These are phyloP conservation scores for Ailanthus altissimus DNA, from an alignment of 345 rosid genomes.

Conservation along the genomic window DNA sequence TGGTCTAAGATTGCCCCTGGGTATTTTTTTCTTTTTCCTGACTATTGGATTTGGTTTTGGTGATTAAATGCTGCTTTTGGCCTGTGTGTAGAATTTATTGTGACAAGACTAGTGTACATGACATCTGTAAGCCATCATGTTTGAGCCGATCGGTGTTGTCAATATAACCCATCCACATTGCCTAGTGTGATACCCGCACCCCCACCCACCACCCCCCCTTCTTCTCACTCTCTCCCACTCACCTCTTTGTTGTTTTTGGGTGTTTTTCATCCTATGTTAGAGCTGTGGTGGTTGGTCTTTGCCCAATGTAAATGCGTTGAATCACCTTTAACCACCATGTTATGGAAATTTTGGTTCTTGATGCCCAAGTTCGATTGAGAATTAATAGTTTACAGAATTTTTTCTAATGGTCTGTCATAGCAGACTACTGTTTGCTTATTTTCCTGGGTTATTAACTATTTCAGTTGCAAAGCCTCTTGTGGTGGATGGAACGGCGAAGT, in stretches of 20 bases:
- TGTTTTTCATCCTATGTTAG: no score
- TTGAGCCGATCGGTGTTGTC: not conserved
- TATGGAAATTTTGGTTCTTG: not conserved
- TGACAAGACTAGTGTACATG: not conserved
- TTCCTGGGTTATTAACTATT: slow-evolving; percentile 15
- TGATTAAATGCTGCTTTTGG: not conserved
- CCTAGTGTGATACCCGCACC: not conserved
- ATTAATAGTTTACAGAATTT: not conserved
- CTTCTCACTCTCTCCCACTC: no score
- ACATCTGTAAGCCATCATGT: not conserved
- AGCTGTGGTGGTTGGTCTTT: not conserved
- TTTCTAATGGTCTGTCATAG: not conserved
- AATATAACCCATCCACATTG: not conserved
- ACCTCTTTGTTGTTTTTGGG: no score
- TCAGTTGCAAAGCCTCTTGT: slow-evolving; percentile 90
- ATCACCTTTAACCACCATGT: not conserved
- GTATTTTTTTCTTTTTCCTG: slow-evolving; percentile 35
- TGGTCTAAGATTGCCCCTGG: slow-evolving; percentile 76
- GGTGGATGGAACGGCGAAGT: slow-evolving; percentile 89
- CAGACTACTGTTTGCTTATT: slow-evolving; percentile 1
- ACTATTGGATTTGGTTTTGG: not conserved
- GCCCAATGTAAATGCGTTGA: not conserved
- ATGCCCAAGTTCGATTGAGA: not conserved
- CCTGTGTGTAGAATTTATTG: not conserved
- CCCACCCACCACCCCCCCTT: no score